Evolutionary conservation across 129 eudicot genomes (phyloP), one percentile per base, ranked within the genome.

Genomic region (Heracleum sosnowskyi): DNA sequence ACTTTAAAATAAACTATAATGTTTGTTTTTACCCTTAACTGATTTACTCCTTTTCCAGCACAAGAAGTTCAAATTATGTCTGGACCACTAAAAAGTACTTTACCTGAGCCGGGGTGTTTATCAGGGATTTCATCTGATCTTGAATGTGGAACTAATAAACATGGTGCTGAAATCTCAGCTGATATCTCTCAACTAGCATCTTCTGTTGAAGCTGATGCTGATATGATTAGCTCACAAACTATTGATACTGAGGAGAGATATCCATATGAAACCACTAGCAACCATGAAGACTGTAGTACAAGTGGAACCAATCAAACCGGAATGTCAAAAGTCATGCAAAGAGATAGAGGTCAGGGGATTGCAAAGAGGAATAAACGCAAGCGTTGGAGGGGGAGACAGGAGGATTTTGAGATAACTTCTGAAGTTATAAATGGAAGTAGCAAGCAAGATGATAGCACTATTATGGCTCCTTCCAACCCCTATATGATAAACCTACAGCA

Each of bases 381-480:
- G 82, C 87, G 99, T 72, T 96, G 99, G 99, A 90, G 86, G 77
- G 97, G 97, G 34, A 92, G 99, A 86, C 75, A 89, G 49, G 97
- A 90, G 46, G 78, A 77, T 20, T 47, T 77, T 6, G 87, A 86
- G 39, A 36, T 80, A 35, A 36, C 80, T 70, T 53, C 83, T 62
- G 86, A 86, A 64, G 74, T 60, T 76, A 47, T 44, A 55, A 81
- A 53, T 81, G 85, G 60, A 76, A 80, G 84, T 79, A 71, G 82
- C 81, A 81, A 80, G 84, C 82, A 57, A 70, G 87, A 79, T 81
- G 81, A 42, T 55, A 64, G 36, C 64, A 77, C 83, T 75, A 60
- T 33, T 40, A 46, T 66, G 34, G 34, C 31, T 31, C 74, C 78
- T 66, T 80, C 78, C 73, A 46, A 79, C 77, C 86, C 81, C 45